phyloP scores from a whole-genome alignment of 1,284 basidiomycete genomes.

The Malassezia vespertilionis region DNA sequence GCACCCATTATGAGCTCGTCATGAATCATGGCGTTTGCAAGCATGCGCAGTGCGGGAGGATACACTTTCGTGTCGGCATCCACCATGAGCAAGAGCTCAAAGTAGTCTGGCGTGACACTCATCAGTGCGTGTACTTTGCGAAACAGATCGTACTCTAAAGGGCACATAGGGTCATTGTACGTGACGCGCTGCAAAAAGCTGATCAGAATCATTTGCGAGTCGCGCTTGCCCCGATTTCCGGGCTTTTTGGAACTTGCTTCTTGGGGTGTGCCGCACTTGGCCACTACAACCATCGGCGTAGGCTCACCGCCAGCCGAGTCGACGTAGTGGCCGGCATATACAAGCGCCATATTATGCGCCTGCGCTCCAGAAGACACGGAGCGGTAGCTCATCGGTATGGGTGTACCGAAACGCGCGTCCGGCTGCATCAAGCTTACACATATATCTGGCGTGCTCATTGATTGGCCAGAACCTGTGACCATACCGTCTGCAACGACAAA shows the following conservation, averaged over 20 bases:
- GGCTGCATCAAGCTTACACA: constrained; percentile 85
- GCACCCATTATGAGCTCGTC: constrained; percentile 98
- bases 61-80: constrained; percentile 69
- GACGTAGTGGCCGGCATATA: constrained; percentile 95
- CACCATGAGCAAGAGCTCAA: constrained; percentile 95
- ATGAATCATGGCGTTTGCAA: constrained; percentile 76
- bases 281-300: constrained; percentile 86
- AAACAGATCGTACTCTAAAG: constrained; percentile 95
- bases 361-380: constrained; percentile 83
- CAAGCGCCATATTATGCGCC: constrained; percentile 86
- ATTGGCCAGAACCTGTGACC: constrained; percentile 94
- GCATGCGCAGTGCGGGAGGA: constrained; percentile 31
- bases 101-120: constrained; percentile 98
- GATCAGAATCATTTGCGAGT: constrained; percentile 97
- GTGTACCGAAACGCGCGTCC: constrained; percentile 89
- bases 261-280: constrained; percentile 84
- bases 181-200: constrained; percentile 98
- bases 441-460: constrained; percentile 85
- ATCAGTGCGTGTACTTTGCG: constrained; percentile 89
- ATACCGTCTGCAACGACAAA: constrained; percentile 97
- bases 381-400: constrained; percentile 83
- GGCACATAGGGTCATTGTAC: constrained; percentile 96
- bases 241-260: constrained; percentile 71
- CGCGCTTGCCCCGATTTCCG: constrained; percentile 94
- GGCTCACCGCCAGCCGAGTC: constrained; percentile 59